Evolutionary conservation across 2,329 filamentous ascomycete species (phyloP).

Genomic region (Colletotrichum sp.): DNA sequence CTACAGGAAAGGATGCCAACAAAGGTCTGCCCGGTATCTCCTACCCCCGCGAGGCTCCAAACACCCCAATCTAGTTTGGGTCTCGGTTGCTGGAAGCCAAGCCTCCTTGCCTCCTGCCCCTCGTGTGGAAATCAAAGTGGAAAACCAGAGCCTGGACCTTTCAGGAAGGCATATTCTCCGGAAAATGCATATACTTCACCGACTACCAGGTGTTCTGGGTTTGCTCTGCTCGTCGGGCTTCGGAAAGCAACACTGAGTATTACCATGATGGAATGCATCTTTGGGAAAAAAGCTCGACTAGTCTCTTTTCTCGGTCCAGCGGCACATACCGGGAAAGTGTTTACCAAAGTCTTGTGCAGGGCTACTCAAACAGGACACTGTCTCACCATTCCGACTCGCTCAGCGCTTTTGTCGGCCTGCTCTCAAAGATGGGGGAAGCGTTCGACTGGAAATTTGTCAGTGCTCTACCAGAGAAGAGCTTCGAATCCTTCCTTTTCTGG

Average conservation of each 20-base stretch:
- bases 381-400: not conserved
- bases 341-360: not conserved
- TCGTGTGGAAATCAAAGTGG: not conserved
- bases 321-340: not conserved
- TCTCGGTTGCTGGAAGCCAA: not conserved
- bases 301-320: fast-evolving
- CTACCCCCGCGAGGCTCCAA: not conserved
- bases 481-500: not conserved
- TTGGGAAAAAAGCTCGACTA: not conserved
- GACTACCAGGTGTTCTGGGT: not conserved
- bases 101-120: not conserved
- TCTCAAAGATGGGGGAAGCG: not conserved
- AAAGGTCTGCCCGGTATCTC: not conserved
- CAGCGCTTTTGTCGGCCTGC: not conserved
- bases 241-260: not conserved
- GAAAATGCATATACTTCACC: not conserved
- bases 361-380: not conserved
- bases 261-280: not conserved
- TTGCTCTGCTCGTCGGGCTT: not conserved
- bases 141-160: not conserved
- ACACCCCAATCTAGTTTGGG: not conserved
- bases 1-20: not conserved
- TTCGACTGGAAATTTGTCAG: not conserved
- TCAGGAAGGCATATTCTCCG: not conserved
- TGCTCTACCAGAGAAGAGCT: not conserved